These are phyloP conservation scores for Lagenaria siceraria DNA, from an alignment of 306 rosid genomes.

Conservation along the genomic window DNA sequence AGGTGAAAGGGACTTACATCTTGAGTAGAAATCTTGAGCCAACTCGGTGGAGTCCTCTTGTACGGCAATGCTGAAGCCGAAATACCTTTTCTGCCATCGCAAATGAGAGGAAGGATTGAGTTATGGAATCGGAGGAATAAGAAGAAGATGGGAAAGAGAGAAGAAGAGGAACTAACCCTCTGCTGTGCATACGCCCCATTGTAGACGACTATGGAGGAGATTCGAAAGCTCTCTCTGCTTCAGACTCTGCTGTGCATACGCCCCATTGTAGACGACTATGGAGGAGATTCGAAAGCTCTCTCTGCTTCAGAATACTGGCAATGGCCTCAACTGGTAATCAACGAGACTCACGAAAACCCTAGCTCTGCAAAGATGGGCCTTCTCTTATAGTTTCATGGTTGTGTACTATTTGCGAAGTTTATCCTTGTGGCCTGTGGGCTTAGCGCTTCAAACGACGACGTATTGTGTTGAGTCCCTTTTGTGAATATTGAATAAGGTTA, in stretches of 20 bases:
- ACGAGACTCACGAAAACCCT: neutral
- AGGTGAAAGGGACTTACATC: neutral
- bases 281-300: neutral
- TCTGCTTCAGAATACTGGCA: neutral
- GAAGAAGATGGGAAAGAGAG: neutral
- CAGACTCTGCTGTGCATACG: conserved; percentile 10
- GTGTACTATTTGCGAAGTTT: neutral
- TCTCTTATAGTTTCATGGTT: neutral
- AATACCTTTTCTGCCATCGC: conserved; percentile 1
- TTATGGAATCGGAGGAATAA: neutral
- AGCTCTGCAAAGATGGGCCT: neutral
- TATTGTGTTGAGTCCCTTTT: neutral
- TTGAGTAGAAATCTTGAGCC: conserved; percentile 10
- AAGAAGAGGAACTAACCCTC: conserved; percentile 3
- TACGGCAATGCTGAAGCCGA: conserved; percentile 11
- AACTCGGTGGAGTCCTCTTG: conserved; percentile 8
- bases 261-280: neutral
- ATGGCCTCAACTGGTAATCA: neutral
- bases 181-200: conserved; percentile 13
- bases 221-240: neutral
- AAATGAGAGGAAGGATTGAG: neutral
- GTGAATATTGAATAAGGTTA: no score
- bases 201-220: neutral
- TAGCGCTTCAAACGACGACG: neutral
- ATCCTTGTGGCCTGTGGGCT: neutral